Evolutionary conservation across 2,329 filamentous ascomycete genomes (phyloP), one percentile per base, ranked within the genome.

Genomic region (Chaetomium sp.): DNA sequence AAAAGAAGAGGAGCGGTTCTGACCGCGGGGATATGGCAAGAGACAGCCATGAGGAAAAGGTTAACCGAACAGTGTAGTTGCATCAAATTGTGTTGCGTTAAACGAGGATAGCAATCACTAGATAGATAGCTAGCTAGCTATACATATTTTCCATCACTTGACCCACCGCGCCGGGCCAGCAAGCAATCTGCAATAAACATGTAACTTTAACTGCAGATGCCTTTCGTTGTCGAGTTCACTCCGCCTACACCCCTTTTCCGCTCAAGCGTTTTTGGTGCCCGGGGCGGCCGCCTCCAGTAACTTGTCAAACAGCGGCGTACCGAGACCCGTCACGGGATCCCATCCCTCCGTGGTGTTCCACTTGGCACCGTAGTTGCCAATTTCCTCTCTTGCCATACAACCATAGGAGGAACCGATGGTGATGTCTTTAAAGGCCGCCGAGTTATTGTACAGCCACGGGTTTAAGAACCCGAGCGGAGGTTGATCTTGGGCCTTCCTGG

Each of bases 401-500:
- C 69, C 69, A 0, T 45, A 36, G 33, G 62, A 58, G 1, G 54
- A 48, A 0, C 68, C 67, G 1, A 27, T 19, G 1, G 63, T 65
- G 10, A 70, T 64, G 43, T 70, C 68, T 1, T 54, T 66, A 10
- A 69, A 63, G 0, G 62, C 64, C 0, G 56, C 61, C 6, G 62
- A 56, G 32, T 56, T 55, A 10, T 63, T 64, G 61, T 73, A 74
- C 43, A 73, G 61, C 65, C 67, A 71, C 0, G 74, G 74, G 54
- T 77, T 77, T 3, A 77, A 63, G 56, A 77, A 78, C 1, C 75
- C 74, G 12, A 77, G 64, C 1, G 72, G 66, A 1, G 67, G 49
- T 61, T 68, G 65, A 0, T 68, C 69, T 19, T 66, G 62, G 5
- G 67, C 69, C 40, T 71, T 63, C 9, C 74, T 65, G 42, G 72